Base-by-base conservation (phyloP, 768 basidiomycete genomes). In the Sistotremastrum suecicum region DNA sequence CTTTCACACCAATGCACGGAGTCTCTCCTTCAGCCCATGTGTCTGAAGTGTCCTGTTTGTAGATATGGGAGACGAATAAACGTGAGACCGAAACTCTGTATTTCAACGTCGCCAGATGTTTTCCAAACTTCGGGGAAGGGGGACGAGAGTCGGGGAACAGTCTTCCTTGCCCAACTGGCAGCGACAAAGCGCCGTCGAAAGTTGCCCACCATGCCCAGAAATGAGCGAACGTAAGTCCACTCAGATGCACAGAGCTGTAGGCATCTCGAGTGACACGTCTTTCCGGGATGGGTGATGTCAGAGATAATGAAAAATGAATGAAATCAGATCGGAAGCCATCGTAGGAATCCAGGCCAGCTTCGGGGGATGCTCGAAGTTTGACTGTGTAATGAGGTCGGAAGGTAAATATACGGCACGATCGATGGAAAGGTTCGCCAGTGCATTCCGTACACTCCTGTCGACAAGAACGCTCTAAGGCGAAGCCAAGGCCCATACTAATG, bases 121-220 rank as follows among this genome's bases (percentile, higher is more conserved):
- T 75, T 35, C 87, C 80, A 55, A 97, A 80, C 63, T 95, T 95
- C 8, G 85, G 86, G 0, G 88, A 83, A 8, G 80, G 69, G 1
- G 71, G 71, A 30, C 80, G 76, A 1, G 67, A 64, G 38, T 69
- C 66, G 1, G 81, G 80, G 62, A 83, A 90, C 41, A 83, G 78
- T 8, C 68, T 71, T n/a, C 92, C 92, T 56, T 92, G 87, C 6
- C 89, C 79, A 39, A 91, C 83, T 1, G 90, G 90, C 6, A 94
- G 67, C 1, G 85, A 80, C 48, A 88, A 64, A 7, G 70, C 70
- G 43, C 77, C 69, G 55, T 91, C 82, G 55, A 97, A 98, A 3
- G 91, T 66, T 36, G 70, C 68, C 75, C 86, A 92, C 92, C 91
- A 95, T 1, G 81, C 73, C 75, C 83, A 87, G 64, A 98, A 98